These are phyloP conservation scores for Didymella glomerata DNA, from an alignment of 2,329 filamentous ascomycete genomes.

Conservation along the genomic window DNA sequence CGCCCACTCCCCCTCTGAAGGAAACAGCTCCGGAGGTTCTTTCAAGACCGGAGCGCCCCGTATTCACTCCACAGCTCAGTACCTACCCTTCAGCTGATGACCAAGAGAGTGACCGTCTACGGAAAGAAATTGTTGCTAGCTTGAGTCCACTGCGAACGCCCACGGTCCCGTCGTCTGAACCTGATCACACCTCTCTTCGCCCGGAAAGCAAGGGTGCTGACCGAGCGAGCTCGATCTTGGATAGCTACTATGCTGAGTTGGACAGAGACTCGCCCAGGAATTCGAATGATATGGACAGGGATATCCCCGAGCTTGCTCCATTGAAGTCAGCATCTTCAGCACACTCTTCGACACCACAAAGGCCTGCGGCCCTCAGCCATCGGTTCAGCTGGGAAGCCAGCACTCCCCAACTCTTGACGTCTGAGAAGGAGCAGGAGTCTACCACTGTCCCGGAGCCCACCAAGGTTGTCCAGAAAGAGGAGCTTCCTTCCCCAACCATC, in stretches of 20 bases:
- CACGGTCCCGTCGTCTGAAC: slow-evolving; percentile 27
- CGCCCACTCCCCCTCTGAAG: slow-evolving; percentile 47
- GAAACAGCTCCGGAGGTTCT: slow-evolving; percentile 46
- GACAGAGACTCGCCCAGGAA: slow-evolving; percentile 53
- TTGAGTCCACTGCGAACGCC: slow-evolving; percentile 56
- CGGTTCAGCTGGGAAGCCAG: slow-evolving; percentile 48
- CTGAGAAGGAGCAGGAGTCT: slow-evolving; percentile 24
- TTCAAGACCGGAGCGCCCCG: slow-evolving; percentile 33
- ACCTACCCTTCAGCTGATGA: slow-evolving; percentile 63
- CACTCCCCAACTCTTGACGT: slow-evolving; percentile 20
- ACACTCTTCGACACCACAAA: slow-evolving; percentile 25
- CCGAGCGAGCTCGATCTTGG: slow-evolving; percentile 70
- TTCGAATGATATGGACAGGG: slow-evolving; percentile 30
- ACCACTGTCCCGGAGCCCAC: slow-evolving; percentile 23
- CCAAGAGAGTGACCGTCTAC: slow-evolving; percentile 74
- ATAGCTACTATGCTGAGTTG: slow-evolving; percentile 67
- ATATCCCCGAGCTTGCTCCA: slow-evolving; percentile 18
- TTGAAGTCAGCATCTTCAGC: slow-evolving; percentile 19
- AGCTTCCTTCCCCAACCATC: slow-evolving; percentile 21
- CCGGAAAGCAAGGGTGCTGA: slow-evolving; percentile 34
- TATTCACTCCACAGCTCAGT: slow-evolving; percentile 52
- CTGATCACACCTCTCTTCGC: slow-evolving; percentile 39
- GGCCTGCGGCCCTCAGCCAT: slow-evolving; percentile 35
- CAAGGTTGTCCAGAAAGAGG: slow-evolving; percentile 19
- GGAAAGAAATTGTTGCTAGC: slow-evolving; percentile 77